phyloP scores from a whole-genome alignment of 208 protist genomes.

The Angomonas desouzai region DNA sequence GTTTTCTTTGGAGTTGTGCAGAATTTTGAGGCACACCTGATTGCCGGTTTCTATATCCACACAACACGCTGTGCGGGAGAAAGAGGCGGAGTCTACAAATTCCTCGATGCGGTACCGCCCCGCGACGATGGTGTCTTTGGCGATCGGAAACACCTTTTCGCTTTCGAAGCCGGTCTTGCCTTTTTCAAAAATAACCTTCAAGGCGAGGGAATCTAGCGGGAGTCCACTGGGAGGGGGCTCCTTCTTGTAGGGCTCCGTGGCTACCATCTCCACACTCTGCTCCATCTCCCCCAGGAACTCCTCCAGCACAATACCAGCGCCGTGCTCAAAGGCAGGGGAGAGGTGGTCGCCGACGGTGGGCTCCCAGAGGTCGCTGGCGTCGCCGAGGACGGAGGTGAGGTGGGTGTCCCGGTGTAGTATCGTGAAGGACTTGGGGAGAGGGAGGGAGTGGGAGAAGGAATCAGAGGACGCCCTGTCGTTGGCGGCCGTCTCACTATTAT shows the following conservation, averaged over 20 bases:
- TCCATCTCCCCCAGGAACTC: constrained; percentile 26
- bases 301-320: constrained; percentile 38
- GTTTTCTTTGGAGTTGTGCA: constrained; percentile 93
- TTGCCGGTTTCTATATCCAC: constrained; percentile 53
- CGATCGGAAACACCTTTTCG: constrained; percentile 73
- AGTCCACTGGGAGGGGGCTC: constrained; percentile 33
- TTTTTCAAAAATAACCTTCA: constrained; percentile 62
- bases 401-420: neutral
- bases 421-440: neutral
- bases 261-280: constrained; percentile 27
- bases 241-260: constrained; percentile 50
- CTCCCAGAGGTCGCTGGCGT: constrained; percentile 41
- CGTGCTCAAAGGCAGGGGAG: constrained; percentile 36
- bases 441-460: constrained; percentile 3
- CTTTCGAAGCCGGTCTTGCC: constrained; percentile 72
- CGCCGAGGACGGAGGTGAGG: constrained; percentile 30
- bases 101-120: constrained; percentile 85
- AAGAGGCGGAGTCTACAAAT: constrained; percentile 83
- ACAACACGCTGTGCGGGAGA: constrained; percentile 79
- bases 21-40: constrained; percentile 92
- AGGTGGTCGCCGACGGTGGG: constrained; percentile 14
- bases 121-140: constrained; percentile 60
- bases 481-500: neutral
- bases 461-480: neutral
- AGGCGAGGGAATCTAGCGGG: constrained; percentile 34